Conservation (phyloP, 768 basidiomycete genomes). For the Serpula lacrymans region DNA sequence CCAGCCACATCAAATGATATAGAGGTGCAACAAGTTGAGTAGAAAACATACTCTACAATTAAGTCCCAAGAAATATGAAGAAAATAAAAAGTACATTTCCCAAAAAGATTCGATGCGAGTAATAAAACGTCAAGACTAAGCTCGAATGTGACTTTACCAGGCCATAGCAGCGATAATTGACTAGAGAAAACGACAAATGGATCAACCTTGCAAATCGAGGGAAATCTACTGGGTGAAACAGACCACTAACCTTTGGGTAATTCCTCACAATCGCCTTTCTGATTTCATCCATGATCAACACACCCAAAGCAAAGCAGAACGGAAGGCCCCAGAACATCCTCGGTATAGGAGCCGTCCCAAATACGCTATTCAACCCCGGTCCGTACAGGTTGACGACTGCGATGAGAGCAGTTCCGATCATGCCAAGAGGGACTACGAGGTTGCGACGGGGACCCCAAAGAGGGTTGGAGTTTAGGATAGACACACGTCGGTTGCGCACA, state of each 20-base stretch:
- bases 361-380: slow-evolving; percentile 40
- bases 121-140: too few species aligned
- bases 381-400: slow-evolving; percentile 44
- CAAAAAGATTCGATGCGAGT: too few species aligned
- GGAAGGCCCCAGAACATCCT: slow-evolving; percentile 48
- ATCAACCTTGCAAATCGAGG: too few species aligned
- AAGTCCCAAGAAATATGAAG: too few species aligned
- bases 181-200: too few species aligned
- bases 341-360: slow-evolving; percentile 41
- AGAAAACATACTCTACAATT: too few species aligned
- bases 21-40: too few species aligned
- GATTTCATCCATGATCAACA: slow-evolving; percentile 41
- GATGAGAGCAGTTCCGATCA: slow-evolving; percentile 40
- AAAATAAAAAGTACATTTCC: too few species aligned
- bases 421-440: slow-evolving; percentile 32
- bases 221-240: too few species aligned
- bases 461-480: slow-evolving; percentile 40
- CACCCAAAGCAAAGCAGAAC: slow-evolving; percentile 38
- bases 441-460: slow-evolving; percentile 47
- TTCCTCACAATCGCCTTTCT: slow-evolving; percentile 43
- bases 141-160: too few species aligned
- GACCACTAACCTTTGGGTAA: slow-evolving; percentile 38
- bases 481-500: slow-evolving; percentile 42
- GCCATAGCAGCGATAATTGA: too few species aligned
- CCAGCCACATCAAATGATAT: too few species aligned